phyloP scores from a whole-genome alignment of 768 basidiomycete species.

The Lactifluus pinguis region DNA sequence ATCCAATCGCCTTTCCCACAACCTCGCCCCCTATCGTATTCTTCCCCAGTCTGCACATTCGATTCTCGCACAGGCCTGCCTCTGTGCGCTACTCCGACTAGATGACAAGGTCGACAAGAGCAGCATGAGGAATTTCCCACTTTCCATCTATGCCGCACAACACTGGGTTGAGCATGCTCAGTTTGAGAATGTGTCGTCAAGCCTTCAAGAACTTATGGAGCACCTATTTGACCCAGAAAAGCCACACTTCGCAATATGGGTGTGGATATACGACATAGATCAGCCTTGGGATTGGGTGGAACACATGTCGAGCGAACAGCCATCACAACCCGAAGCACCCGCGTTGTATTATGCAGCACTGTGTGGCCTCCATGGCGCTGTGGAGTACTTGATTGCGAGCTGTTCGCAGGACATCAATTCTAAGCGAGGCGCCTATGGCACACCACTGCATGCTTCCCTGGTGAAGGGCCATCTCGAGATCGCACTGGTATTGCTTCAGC shows the following conservation, averaged over 20 bases:
- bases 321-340: neutral
- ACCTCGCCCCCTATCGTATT: neutral
- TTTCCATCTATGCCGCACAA: neutral
- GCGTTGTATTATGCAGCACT: neutral
- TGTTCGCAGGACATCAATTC: neutral
- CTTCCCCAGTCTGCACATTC: neutral
- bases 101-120: neutral
- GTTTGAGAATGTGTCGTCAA: neutral
- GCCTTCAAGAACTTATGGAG: neutral
- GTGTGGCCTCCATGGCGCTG: neutral
- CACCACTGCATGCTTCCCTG: neutral
- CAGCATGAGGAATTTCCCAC: neutral
- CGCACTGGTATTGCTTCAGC: neutral
- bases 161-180: neutral
- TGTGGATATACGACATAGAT: neutral
- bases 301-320: neutral
- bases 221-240: neutral
- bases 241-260: no score
- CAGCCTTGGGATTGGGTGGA: neutral
- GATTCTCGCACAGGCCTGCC: neutral
- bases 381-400: neutral
- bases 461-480: neutral
- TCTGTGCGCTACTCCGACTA: neutral
- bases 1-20: neutral
- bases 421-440: neutral